Base-by-base conservation (phyloP, 2,329 filamentous ascomycete genomes). In the Thelonectria olida region DNA sequence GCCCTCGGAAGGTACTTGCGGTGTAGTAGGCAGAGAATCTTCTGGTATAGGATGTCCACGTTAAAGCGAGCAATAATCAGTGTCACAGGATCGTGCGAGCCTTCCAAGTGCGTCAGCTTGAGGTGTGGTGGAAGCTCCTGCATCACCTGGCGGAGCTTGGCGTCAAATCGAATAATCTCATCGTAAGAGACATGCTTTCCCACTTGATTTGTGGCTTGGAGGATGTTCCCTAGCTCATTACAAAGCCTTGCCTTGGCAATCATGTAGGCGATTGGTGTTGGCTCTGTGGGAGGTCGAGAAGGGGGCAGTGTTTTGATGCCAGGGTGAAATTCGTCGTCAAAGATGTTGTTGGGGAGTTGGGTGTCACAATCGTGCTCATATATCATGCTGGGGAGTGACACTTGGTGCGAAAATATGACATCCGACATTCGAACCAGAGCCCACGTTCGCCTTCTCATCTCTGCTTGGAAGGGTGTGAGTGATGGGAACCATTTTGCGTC, bases 21-120 rank as follows among this genome's bases (percentile, higher is more conserved):
- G 76, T 99, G 96, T 38, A 99, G 85, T 20, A 97, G 86, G 70
- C 93, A 96, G 70, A 97, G 85, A 17, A 93, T 91, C 78, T 97
- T 97, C 65, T 96, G 89, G 73, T 93, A 97, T 5, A 97, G 80
- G 50, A 96, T 90, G 63, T 96, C 92, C 28, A 97, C 81, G 58
- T 91, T 91, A 74, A 93, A 94, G 25, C 94, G 89, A 52, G 94
- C 91, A 80, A 97, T 90, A 59, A 97, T 89, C 61, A 96, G 85
- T 23, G 92, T 92, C 75, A 96, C 88, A 17, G 96, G 89, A 70
- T 97, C 94, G 47, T 89, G 84, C 5, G 87, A 89, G 56, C 92
- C 90, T 59, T 94, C 90, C 60, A 97, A 83, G 0, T 90, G 84
- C 28, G 90, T 88, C 67, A 97, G 82, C 68, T 88, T 90, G 28